These are phyloP conservation scores for Rhizoctonia solani DNA, from an alignment of 1,284 basidiomycete species.

Conservation along the genomic window DNA sequence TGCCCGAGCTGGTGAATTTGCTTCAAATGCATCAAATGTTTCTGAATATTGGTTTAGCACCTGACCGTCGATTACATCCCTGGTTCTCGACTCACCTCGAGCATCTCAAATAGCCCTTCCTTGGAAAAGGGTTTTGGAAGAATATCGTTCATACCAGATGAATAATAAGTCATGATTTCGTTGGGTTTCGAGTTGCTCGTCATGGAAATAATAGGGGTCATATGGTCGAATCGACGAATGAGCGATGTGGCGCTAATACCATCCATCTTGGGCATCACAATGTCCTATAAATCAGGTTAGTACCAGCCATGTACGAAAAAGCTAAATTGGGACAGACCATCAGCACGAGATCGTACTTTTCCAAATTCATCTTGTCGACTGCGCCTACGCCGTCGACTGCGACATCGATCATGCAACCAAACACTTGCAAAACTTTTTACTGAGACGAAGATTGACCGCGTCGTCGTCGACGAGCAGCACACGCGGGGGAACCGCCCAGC, in stretches of 20 bases:
- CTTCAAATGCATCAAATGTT: slow-evolving; percentile 92
- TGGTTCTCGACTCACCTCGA: slow-evolving; percentile 63
- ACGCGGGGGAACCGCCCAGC: slow-evolving; percentile 83
- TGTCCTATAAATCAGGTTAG: slow-evolving; percentile 60
- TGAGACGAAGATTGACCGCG: slow-evolving; percentile 83
- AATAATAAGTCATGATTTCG: slow-evolving; percentile 91
- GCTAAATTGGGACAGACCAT: slow-evolving; percentile 65
- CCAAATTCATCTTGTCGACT: slow-evolving; percentile 93
- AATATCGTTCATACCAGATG: slow-evolving; percentile 91
- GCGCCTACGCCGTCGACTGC: slow-evolving; percentile 93
- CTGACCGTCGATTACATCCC: not conserved
- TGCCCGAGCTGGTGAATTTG: slow-evolving; percentile 81
- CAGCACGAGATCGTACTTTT: slow-evolving; percentile 89
- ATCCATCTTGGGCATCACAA: slow-evolving; percentile 93
- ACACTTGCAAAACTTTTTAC: slow-evolving; percentile 94
- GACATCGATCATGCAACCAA: slow-evolving; percentile 93
- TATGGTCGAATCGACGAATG: slow-evolving; percentile 91
- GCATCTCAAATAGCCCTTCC: slow-evolving; percentile 85
- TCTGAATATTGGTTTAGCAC: slow-evolving; percentile 51
- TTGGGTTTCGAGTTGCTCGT: slow-evolving; percentile 90
- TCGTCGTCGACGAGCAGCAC: slow-evolving; percentile 96
- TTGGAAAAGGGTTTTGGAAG: slow-evolving; percentile 97
- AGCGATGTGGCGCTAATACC: slow-evolving; percentile 89
- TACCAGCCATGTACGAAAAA: slow-evolving; percentile 26
- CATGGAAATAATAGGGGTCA: slow-evolving; percentile 97